Evolutionary conservation across 1,284 basidiomycete species (phyloP).

Genomic region (Cerioporus squamosus): DNA sequence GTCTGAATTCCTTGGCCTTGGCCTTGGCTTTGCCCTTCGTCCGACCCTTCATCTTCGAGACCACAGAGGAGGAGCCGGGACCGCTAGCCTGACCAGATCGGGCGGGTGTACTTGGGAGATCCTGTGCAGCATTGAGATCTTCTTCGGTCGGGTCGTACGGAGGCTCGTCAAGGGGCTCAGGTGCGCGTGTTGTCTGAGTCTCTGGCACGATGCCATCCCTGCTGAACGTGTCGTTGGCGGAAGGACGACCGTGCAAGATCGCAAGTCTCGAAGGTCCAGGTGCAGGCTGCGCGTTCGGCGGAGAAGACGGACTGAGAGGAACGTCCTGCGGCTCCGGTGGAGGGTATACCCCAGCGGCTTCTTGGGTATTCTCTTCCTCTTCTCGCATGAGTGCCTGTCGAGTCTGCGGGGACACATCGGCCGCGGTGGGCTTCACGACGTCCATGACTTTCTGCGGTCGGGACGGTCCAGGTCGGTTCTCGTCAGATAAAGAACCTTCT

Average conservation of each 20-base stretch:
- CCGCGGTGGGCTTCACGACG: neutral
- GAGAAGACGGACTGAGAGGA: neutral
- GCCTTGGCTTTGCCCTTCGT: neutral
- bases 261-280: conserved; percentile 3
- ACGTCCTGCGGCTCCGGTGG: neutral
- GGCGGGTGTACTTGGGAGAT: conserved; percentile 12
- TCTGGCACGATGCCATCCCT: conserved; percentile 25
- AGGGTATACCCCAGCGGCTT: conserved; percentile 10
- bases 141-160: neutral
- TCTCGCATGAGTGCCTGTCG: conserved; percentile 17
- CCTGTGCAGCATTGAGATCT: neutral
- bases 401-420: neutral
- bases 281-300: neutral
- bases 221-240: conserved; percentile 24
- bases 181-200: conserved; percentile 10
- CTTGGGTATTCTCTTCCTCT: conserved; percentile 26
- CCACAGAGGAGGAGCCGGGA: conserved; percentile 12
- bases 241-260: conserved; percentile 7
- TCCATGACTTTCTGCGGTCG: neutral
- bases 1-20: conserved; percentile 16
- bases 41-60: conserved; percentile 19
- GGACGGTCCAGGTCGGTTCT: neutral
- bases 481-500: neutral
- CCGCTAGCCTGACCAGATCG: neutral
- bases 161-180: neutral